phyloP scores from a whole-genome alignment of 805 yeast genomes.

The Candida koratica region DNA sequence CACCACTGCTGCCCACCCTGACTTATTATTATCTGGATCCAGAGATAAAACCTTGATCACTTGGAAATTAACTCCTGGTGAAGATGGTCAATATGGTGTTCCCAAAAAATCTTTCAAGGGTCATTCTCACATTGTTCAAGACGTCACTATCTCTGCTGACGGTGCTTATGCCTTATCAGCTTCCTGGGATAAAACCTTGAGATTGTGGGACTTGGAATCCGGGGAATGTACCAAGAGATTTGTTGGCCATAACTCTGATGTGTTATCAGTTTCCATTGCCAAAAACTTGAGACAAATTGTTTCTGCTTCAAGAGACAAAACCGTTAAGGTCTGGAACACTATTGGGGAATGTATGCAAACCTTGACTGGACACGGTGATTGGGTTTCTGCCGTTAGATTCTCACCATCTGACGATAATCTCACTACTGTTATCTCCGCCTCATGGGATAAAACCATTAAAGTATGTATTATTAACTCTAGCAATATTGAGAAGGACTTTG shows the following conservation, averaged over 20 bases:
- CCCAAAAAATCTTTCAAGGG: conserved; percentile 97
- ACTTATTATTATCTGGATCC: conserved; percentile 95
- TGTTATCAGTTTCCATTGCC: conserved; percentile 93
- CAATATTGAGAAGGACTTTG: conserved; percentile 4
- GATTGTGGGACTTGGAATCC: conserved; percentile 95
- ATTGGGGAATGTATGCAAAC: conserved; percentile 95
- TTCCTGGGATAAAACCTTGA: conserved; percentile 99
- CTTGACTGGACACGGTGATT: conserved; percentile 94
- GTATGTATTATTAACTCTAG: conserved; percentile 55
- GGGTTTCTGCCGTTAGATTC: conserved; percentile 98
- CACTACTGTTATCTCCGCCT: conserved; percentile 89
- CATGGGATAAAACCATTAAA: conserved; percentile 98
- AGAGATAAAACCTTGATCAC: conserved; percentile 98
- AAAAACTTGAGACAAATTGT: conserved; percentile 96
- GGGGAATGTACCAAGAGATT: conserved; percentile 94
- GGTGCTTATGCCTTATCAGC: conserved; percentile 97
- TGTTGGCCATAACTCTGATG: conserved; percentile 98
- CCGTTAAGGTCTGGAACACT: conserved; percentile 99
- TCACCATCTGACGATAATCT: conserved; percentile 70
- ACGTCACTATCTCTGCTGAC: conserved; percentile 95
- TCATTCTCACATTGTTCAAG: conserved; percentile 99
- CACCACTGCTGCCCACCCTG: conserved; percentile 97
- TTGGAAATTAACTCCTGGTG: conserved; percentile 96
- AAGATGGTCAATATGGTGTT: conserved; percentile 89
- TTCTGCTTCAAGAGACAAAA: conserved; percentile 98